phyloP scores from a whole-genome alignment of 2,329 filamentous ascomycete genomes.

The Elsinoe batatas region DNA sequence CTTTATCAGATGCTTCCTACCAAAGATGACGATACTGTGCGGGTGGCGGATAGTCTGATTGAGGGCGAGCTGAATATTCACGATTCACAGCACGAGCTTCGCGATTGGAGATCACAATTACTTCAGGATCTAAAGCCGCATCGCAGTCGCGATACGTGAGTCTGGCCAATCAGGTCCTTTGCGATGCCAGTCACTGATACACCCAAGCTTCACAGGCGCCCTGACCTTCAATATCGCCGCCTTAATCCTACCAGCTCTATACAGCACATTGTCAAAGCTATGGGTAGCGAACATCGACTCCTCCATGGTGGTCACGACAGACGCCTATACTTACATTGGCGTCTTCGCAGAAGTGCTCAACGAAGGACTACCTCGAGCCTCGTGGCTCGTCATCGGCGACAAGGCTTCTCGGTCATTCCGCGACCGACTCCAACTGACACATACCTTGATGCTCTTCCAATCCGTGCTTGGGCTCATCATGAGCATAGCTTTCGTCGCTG shows the following conservation, averaged over 20 bases:
- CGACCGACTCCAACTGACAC: conserved; percentile 48
- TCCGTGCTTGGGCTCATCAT: conserved; percentile 47
- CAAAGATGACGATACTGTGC: background rate
- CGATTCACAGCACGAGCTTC: too few species aligned
- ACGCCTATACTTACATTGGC: conserved; percentile 60
- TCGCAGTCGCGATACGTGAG: background rate
- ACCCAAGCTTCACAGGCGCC: conserved; percentile 43
- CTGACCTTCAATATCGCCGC: conserved; percentile 53
- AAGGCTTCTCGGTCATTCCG: conserved; percentile 42
- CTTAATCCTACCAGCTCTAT: conserved; percentile 58
- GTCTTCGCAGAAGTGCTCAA: conserved; percentile 60
- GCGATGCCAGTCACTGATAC: background rate
- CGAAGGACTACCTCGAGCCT: conserved; percentile 58
- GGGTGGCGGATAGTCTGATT: background rate
- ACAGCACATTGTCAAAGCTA: conserved; percentile 56
- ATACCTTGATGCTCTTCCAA: conserved; percentile 50
- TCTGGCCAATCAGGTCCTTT: background rate
- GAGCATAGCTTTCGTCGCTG: conserved; percentile 48
- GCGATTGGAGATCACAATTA: background rate
- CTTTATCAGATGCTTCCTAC: background rate
- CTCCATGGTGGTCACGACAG: conserved; percentile 52
- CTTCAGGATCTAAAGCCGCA: background rate
- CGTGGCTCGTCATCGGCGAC: conserved; percentile 61
- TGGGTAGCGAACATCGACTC: conserved; percentile 59
- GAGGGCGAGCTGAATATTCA: background rate